A percentile compares a stretch with the other conserved stretches of the same genome.
phyloP scores from a whole-genome alignment of 2,329 filamentous ascomycete species.

The Penicillium sp. region DNA sequence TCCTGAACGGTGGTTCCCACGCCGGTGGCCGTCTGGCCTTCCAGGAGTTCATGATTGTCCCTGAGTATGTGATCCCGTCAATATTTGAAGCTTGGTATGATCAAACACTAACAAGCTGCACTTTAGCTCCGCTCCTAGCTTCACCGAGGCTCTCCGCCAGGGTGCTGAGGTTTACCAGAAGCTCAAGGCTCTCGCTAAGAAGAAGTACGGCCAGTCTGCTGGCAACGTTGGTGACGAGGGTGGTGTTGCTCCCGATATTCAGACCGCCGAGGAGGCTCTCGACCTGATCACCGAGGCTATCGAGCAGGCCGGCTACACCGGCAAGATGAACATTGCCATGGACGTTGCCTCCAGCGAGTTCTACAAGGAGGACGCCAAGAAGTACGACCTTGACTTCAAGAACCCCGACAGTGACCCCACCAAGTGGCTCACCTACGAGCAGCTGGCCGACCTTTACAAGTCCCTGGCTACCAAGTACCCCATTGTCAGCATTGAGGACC shows the following conservation, averaged over 20 bases:
- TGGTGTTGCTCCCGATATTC: conserved; percentile 98
- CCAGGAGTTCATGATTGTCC: conserved; percentile 96
- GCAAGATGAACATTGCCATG: conserved; percentile 97
- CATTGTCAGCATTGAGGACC: conserved; percentile 98
- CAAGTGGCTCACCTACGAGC: conserved; percentile 99
- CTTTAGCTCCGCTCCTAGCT: conserved; percentile 73
- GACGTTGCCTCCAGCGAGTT: conserved; percentile 99
- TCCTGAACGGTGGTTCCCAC: conserved; percentile 92
- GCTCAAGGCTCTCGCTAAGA: conserved; percentile 95
- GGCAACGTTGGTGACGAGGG: conserved; percentile 99
- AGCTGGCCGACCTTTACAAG: conserved; percentile 91
- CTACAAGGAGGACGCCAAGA: conserved; percentile 97
- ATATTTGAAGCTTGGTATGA: background rate
- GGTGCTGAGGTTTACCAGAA: conserved; percentile 98
- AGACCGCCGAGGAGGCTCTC: conserved; percentile 93
- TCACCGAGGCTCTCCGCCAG: conserved; percentile 94
- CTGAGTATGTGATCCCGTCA: conserved; percentile 58
- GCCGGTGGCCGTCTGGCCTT: conserved; percentile 93
- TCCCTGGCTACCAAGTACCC: conserved; percentile 90
- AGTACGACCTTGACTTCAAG: conserved; percentile 99
- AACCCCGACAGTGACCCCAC: conserved; percentile 92
- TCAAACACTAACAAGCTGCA: conserved; percentile 7
- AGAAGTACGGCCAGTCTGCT: conserved; percentile 98
- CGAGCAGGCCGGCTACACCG: conserved; percentile 91
- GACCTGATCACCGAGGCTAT: conserved; percentile 95